Base-by-base conservation (phyloP, 306 rosid species). In the Vicia faba region DNA sequence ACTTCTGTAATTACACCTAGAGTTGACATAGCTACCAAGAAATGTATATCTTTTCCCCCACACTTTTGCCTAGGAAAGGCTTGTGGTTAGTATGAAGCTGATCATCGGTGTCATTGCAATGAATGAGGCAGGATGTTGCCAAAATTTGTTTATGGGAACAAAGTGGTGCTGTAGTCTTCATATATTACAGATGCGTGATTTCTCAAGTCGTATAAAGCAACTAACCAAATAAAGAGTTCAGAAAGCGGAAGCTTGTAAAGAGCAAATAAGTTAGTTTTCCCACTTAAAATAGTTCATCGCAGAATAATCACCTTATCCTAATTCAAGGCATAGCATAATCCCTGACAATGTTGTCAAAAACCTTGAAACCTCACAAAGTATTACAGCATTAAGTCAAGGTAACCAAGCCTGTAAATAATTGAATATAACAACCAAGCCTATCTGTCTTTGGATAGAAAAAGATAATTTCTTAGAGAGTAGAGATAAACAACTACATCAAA, bases 181-280 rank as follows among this genome's bases (percentile, higher is more conserved):
- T 46, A 50, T 39, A 11, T 11, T 25, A 38, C 16, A 53, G 53
- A 55, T 44, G 41, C 54, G 11, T 54, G 6, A 46, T 61, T 31
- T 55, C 46, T 44, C 45, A 54, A 54, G 46, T 64, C 46, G 33
- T 43, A 36, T 25, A 55, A 54, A 76, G 23, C 11, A 71, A 71
- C 73, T n/a, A 65, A 71, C 59, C 59, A 48, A 26, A 38, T 54
- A 61, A 75, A 65, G 16, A 58, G 44, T 55, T 18, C 50, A 66
- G 29, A 57, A 77, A 57, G 11, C 55, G 56, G 10, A 63, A 18
- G 25, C 33, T 46, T 20, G 44, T 38, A 51, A 54, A 36, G 45
- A 41, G 16, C 4, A 3, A 63, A 19, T 13, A 79, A 46, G 55
- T 55, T 33, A 31, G 48, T 14, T 40, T 31, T 64, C 65, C 54